Base-by-base conservation (phyloP, 2,329 filamentous ascomycete species). In the Neofusicoccum ribis region DNA sequence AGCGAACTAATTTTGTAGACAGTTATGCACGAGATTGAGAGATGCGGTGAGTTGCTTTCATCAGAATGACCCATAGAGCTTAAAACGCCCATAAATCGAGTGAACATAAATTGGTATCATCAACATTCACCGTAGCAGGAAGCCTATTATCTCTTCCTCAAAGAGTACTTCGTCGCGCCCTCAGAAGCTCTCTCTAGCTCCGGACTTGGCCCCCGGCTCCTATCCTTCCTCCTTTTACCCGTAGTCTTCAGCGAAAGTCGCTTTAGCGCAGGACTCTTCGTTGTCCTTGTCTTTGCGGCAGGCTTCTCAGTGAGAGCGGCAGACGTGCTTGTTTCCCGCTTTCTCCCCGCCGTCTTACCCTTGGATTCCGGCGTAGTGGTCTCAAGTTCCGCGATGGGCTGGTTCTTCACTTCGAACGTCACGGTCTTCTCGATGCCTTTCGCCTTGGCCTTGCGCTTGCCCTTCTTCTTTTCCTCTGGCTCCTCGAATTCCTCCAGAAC, bases 341-440 rank as follows among this genome's bases (percentile, higher is more conserved):
- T 37, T 3, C 41, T 56, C 7, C 3, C 51, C n/a, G 5, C 17
- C 31, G 7, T 4, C 54, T 31, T 44, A 6, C 20, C 7, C 17
- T 17, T 20, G 41, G 5, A 31, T 31, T 31, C 6, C 27, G 27
- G 27, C 5, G 27, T 7, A 5, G 27, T 7, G 6, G 27, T 7
- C 27, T 31, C 27, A 31, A 46, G 2, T 9, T 46, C 27, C 7
- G 46, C 5, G 3, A 12, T 23, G 17, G 59, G 17, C n/a, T 62
- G 36, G 5, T 8, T 17, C 3, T 15, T 3, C 11, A 44, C 39
- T 12, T 51, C 39, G 14, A 51, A 9, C 17, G 20, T 52, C 17
- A 51, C 60, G 34, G 60, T 52, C 43, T 63, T 63, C 60, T 51
- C 44, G 46, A 44, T 41, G 12, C 60, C 39, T 9, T 31, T 59